Evolutionary conservation across 805 yeast species (phyloP).

Genomic region (Hanseniaspora taiwanica): DNA sequence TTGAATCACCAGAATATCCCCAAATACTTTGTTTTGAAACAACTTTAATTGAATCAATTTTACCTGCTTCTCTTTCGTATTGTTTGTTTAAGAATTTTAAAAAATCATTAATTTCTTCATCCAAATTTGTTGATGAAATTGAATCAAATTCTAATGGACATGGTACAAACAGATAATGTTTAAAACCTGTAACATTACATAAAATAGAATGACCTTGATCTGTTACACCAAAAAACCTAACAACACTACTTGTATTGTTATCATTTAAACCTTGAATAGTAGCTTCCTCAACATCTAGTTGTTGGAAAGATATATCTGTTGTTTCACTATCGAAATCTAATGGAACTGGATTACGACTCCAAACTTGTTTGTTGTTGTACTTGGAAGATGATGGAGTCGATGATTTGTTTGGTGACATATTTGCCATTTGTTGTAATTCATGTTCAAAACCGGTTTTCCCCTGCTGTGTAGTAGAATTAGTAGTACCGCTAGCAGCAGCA

Average conservation of each 20-base stretch:
- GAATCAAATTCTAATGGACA: slow-evolving; percentile 62
- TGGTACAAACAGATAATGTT: slow-evolving; percentile 85
- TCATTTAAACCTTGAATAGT: slow-evolving; percentile 30
- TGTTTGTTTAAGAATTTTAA: slow-evolving; percentile 31
- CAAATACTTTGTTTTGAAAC: slow-evolving; percentile 72
- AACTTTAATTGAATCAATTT: slow-evolving; percentile 49
- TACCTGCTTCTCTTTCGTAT: slow-evolving; percentile 32
- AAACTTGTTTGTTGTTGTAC: slow-evolving; percentile 21
- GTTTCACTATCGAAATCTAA: slow-evolving; percentile 32
- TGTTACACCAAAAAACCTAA: slow-evolving; percentile 89
- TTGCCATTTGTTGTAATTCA: slow-evolving; percentile 21
- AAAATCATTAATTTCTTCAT: slow-evolving; percentile 38
- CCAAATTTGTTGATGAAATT: slow-evolving; percentile 15
- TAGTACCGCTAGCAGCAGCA: slow-evolving; percentile 13
- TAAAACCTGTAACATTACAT: slow-evolving; percentile 80
- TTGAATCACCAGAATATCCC: slow-evolving; percentile 77
- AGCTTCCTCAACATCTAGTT: slow-evolving; percentile 88
- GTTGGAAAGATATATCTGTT: slow-evolving; percentile 64
- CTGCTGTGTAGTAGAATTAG: slow-evolving; percentile 4
- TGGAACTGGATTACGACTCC: slow-evolving; percentile 48
- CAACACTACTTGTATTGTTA: slow-evolving; percentile 34
- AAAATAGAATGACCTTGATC: slow-evolving; percentile 75
- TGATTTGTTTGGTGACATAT: slow-evolving; percentile 16
- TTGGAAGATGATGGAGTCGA: slow-evolving; percentile 27
- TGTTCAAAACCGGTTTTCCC: slow-evolving; percentile 13